A percentile compares a stretch with the other conserved stretches of the same genome.
Conservation (phyloP, 208 protist species). For the Blastocrithidia nonstop region DNA sequence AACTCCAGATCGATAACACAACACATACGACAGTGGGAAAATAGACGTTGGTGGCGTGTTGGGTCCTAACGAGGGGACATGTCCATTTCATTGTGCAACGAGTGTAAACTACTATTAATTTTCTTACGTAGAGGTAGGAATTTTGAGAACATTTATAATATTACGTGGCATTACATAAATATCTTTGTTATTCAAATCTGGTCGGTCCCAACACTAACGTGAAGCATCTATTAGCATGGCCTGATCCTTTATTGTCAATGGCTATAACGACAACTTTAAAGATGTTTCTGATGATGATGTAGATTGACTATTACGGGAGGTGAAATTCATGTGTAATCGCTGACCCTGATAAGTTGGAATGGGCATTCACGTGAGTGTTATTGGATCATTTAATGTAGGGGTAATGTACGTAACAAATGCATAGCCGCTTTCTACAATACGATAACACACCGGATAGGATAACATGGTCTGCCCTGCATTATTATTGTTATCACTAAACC, state of each 20-base stretch:
- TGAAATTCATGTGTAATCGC: conserved; percentile 45
- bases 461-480: too few relatives aligned
- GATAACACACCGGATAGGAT: conserved; percentile 78
- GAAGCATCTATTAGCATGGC: conserved; percentile 47
- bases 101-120: not conserved
- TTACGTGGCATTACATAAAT: conserved; percentile 15
- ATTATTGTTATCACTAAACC: conserved; percentile 18
- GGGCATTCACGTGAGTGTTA: conserved; percentile 12
- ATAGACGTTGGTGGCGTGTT: conserved; percentile 15
- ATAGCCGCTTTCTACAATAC: conserved; percentile 56
- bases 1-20: conserved; percentile 57
- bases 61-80: conserved; percentile 75
- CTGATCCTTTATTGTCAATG: conserved; percentile 15
- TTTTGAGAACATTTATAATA: not conserved
- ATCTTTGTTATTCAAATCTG: conserved; percentile 5
- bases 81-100: conserved; percentile 23
- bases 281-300: not conserved
- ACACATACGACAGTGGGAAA: conserved; percentile 51
- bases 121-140: not conserved
- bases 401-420: conserved; percentile 35
- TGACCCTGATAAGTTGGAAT: conserved; percentile 54
- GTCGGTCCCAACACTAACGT: conserved; percentile 66
- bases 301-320: too few relatives aligned
- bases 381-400: conserved; percentile 27
- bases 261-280: conserved; percentile 12